A percentile compares a stretch with the other conserved stretches of the same genome.
Evolutionary conservation across 2,329 filamentous ascomycete species (phyloP).

Genomic region (Ophiocordyceps unilateralis): DNA sequence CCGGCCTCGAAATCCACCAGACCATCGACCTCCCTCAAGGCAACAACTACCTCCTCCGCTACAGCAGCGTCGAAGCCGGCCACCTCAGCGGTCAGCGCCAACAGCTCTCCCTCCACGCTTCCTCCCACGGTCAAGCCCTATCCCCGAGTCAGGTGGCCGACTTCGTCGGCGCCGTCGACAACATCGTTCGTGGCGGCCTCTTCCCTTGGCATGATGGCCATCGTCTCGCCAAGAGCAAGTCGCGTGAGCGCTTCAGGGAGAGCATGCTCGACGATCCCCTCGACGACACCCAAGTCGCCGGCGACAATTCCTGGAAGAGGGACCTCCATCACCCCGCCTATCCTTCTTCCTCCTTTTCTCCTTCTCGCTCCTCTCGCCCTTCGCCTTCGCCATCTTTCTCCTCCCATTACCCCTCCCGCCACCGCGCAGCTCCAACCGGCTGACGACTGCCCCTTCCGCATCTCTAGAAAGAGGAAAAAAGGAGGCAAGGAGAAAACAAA

Average conservation of each 20-base stretch:
- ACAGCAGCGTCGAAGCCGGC: slow-evolving; percentile 34
- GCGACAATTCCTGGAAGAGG: neutral
- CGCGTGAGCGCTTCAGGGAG: slow-evolving; percentile 10
- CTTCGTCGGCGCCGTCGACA: slow-evolving; percentile 13
- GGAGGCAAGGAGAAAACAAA: too few relatives aligned
- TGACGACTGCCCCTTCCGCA: neutral
- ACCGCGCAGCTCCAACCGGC: neutral
- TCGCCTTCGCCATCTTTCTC: neutral
- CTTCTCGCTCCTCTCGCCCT: neutral
- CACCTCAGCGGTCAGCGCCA: slow-evolving; percentile 32
- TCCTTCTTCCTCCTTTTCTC: neutral
- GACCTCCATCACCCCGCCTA: too few relatives aligned
- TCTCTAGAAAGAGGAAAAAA: too few relatives aligned
- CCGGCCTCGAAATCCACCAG: slow-evolving; percentile 34
- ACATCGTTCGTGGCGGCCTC: slow-evolving; percentile 12
- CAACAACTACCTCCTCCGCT: slow-evolving; percentile 18
- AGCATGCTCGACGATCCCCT: slow-evolving; percentile 10
- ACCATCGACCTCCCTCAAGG: slow-evolving; percentile 16
- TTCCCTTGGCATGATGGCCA: slow-evolving; percentile 20
- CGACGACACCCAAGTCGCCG: slow-evolving; percentile 3
- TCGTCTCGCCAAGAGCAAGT: slow-evolving; percentile 9
- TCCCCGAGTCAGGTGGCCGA: neutral
- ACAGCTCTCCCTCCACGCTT: slow-evolving; percentile 24
- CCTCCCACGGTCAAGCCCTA: too few relatives aligned
- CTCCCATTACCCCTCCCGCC: neutral